Conservation (phyloP, 805 yeast species). For the Pichia insulana region DNA sequence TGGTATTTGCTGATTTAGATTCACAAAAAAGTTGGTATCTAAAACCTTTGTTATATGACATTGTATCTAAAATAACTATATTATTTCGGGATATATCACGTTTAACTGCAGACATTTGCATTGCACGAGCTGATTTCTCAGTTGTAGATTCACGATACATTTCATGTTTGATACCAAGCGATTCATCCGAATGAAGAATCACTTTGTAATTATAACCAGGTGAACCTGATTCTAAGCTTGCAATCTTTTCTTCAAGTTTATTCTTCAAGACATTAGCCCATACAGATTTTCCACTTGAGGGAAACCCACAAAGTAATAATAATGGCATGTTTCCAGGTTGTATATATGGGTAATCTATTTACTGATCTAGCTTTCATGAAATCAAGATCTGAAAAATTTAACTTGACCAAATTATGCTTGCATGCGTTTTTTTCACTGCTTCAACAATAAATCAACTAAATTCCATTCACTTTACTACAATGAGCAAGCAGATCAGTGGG, state of each 20-base stretch:
- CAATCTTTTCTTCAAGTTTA: slow-evolving; percentile 40
- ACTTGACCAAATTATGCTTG: too few species aligned
- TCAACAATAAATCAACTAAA: too few species aligned
- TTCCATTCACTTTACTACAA: too few species aligned
- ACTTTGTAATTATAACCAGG: slow-evolving; percentile 53
- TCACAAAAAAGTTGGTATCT: slow-evolving; percentile 92
- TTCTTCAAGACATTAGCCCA: slow-evolving; percentile 51
- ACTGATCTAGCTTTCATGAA: too few species aligned
- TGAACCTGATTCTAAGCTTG: slow-evolving; percentile 30
- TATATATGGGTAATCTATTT: neutral
- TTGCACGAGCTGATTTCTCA: slow-evolving; percentile 77
- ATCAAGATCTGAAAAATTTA: too few species aligned
- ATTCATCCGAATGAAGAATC: slow-evolving; percentile 67
- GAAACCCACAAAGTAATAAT: slow-evolving; percentile 74
- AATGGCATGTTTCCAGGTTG: slow-evolving; percentile 71
- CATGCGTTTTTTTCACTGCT: too few species aligned
- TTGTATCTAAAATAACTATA: slow-evolving; percentile 76
- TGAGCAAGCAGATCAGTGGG: too few species aligned
- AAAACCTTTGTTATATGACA: slow-evolving; percentile 89
- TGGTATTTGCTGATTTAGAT: slow-evolving; percentile 74
- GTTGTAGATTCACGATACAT: slow-evolving; percentile 62
- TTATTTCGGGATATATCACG: slow-evolving; percentile 61
- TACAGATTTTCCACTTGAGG: slow-evolving; percentile 75
- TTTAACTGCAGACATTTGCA: slow-evolving; percentile 82
- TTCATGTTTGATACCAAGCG: slow-evolving; percentile 59